Evolutionary conservation across 2,329 filamentous ascomycete genomes (phyloP), one percentile per base, ranked within the genome.

Genomic region (Neonectria hederae): DNA sequence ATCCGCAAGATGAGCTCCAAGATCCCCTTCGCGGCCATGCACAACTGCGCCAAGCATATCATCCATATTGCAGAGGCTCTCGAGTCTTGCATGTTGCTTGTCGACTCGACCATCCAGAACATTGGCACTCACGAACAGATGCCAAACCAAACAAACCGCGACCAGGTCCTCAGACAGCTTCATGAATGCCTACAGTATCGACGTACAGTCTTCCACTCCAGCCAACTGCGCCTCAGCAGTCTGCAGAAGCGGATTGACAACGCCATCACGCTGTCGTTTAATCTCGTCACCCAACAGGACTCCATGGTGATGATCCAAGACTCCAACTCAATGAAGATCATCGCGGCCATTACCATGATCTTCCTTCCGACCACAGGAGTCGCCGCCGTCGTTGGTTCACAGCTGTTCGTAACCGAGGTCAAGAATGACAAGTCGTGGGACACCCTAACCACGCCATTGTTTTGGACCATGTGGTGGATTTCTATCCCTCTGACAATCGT

Each of bases 311-410:
- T 77, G 73, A 72, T 73, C 5, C 73, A 76, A 11, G 78, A 80
- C 54, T 75, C 76, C 22, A 75, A 71, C n/a, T 75, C 75, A 13
- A 79, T 80, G 76, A 78, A 76, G 54, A 74, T 78, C 6, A 78
- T 81, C 30, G 75, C 79, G 3, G 71, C 72, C 38, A 76, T 81
- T 21, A 80, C 78, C 6, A 73, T 81, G 60, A 56, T 81, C 6
- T 81, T 80, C 62, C 52, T 81, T 0, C 79, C 79, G 1, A 79
- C 76, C 0, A 78, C 76, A 2, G 75, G 72, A 0, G 77, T 81
- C 8, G 76, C 79, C 9, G 72, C 74, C 0, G 69, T 81, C 6
- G 51, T 70, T 7, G 75, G 75, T n/a, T 76, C 75, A 8, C 74
- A 75, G 52, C 38, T 76, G 5, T 70, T 76, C 6, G 55, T 72